Conservation (phyloP, 2,329 filamentous ascomycete genomes). For the Colletotrichum incanum region DNA sequence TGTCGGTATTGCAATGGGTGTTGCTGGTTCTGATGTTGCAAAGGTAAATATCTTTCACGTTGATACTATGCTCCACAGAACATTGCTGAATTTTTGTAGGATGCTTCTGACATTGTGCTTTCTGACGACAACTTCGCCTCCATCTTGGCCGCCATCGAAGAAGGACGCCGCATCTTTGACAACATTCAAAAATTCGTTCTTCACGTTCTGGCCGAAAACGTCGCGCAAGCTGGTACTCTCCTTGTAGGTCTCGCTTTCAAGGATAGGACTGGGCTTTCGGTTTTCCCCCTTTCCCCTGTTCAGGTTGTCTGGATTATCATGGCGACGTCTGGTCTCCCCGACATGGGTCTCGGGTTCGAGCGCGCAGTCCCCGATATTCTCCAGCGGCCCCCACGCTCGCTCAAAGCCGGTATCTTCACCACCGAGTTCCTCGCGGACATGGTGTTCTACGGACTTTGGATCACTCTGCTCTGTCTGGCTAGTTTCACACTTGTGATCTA, state of each 20-base stretch:
- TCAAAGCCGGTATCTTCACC: conserved; percentile 68
- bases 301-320: conserved; percentile 82
- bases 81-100: conserved; percentile 53
- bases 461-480: conserved; percentile 63
- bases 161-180: conserved; percentile 76
- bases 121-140: conserved; percentile 78
- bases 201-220: conserved; percentile 73
- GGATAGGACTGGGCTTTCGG: conserved; percentile 70
- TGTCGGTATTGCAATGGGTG: conserved; percentile 78
- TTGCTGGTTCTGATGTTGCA: conserved; percentile 75
- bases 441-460: conserved; percentile 73
- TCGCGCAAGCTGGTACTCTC: conserved; percentile 74
- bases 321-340: conserved; percentile 77
- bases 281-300: conserved; percentile 76
- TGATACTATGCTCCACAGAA: not conserved
- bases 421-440: conserved; percentile 73
- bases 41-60: conserved; percentile 49
- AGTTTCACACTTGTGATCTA: conserved; percentile 29
- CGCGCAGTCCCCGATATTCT: conserved; percentile 75
- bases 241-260: conserved; percentile 78
- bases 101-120: conserved; percentile 73
- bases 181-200: conserved; percentile 78
- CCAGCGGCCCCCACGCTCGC: conserved; percentile 66
- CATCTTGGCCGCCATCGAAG: conserved; percentile 75
- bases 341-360: conserved; percentile 79